phyloP scores from a whole-genome alignment of 2,329 filamentous ascomycete genomes.

The Alternaria hordeiaustralica region DNA sequence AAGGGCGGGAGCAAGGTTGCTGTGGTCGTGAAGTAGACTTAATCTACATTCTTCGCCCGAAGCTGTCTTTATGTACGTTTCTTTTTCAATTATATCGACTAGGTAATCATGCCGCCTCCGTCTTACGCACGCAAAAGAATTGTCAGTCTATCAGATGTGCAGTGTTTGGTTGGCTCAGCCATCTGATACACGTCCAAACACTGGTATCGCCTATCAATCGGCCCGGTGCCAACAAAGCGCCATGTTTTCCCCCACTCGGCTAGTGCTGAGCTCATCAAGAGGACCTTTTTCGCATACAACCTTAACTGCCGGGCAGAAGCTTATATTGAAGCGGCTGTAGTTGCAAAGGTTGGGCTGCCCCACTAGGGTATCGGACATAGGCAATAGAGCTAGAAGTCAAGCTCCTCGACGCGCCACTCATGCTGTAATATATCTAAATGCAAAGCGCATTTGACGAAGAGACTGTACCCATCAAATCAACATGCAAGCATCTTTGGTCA shows the following conservation, averaged over 20 bases:
- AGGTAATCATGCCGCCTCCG: neutral
- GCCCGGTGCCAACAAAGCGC: neutral
- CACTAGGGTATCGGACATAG: neutral
- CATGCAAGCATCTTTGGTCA: neutral
- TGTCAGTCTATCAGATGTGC: no score
- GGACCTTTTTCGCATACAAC: neutral
- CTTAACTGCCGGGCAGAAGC: neutral
- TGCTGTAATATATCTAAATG: neutral
- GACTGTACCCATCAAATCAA: neutral
- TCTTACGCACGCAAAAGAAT: neutral
- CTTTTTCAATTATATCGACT: neutral
- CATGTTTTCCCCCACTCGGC: neutral
- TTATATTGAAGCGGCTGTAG: neutral
- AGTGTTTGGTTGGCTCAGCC: no score
- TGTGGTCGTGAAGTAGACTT: neutral
- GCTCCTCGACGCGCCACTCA: neutral
- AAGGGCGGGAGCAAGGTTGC: neutral
- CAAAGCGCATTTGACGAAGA: neutral
- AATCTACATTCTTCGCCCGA: neutral
- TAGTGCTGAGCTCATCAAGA: neutral
- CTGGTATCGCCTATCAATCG: neutral
- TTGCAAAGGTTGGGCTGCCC: neutral
- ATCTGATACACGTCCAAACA: neutral
- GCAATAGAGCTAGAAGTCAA: neutral
- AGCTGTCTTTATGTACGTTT: neutral